Evolutionary conservation across 148 eudicot species (phyloP), one percentile per base, ranked within the genome.

Genomic region (Pouteria glomerata): DNA sequence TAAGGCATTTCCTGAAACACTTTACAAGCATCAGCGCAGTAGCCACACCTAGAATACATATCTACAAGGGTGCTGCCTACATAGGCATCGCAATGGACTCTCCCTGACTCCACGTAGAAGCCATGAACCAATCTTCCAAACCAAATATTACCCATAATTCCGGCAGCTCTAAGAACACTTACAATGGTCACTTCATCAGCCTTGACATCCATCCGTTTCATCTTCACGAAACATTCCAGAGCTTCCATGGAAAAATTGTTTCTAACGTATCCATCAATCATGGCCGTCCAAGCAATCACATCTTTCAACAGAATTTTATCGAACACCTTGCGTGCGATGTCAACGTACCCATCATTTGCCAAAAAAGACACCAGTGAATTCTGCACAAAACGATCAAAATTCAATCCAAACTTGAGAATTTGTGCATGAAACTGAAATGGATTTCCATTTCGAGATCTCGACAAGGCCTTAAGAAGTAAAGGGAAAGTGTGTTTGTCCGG

Each of bases 401-500:
- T 27, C 24, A 72, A 57, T 19, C 80, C 76, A 37, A 66, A 37
- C 58, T 63, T 76, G 56, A 72, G 10, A 6, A 60, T 60, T 1
- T 72, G 76, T 23, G 67, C 66, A 51, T 66, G 72, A 18, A 72
- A 35, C 66, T 45, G 61, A 66, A 52, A 72, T 8, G 76, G 72
- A 50, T 57, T 61, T 31, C 31, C 37, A 15, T 67, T 31, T 11
- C 14, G 27, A 24, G 3, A 31, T 6, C 58, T 62, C 15, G 70
- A 63, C 13, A 71, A 35, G 62, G 73, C 74, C 73, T 72, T 77
- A 63, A 77, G 80, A 33, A 77, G 72, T 34, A 67, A 34, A 45
- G 80, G 80, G 60, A 77, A 77, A 68, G 80, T 77, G 73, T 77
- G 80, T 61, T 72, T 59, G 68, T 77, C 37, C 21, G 80, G 80